Base-by-base conservation (phyloP, 139 green algal genomes). In the Tetraselmis striata region DNA sequence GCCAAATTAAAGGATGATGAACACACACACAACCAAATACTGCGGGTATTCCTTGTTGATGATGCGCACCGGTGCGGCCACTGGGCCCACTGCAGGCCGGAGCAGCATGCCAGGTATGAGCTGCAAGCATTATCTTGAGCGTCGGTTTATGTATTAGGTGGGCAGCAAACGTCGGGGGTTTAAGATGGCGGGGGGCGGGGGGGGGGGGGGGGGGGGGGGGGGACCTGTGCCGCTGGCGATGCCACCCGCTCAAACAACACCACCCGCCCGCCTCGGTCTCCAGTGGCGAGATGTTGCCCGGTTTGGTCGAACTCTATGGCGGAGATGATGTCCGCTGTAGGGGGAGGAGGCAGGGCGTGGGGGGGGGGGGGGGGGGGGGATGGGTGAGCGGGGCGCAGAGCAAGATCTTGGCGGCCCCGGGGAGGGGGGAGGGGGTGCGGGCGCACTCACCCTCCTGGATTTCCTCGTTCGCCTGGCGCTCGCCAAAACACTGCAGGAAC, bases 241-340 rank as follows among this genome's bases (percentile, higher is more conserved):
- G 86, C 86, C 28, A 97, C 88, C 26, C 91, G 78, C 85, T 99
- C 97, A 88, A 99, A 98, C 2, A 99, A 88, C 45, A 99, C 97
- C 1, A 99, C 96, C 0, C 97, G 87, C 0, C 97, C 97, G 26
- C 97, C 97, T 28, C 94, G 88, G 87, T 99, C 97, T 0, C 97
- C 97, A 24, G 97, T 98, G 25, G 97, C 97, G 25, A 99, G 83
- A 82, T 96, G 93, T 31, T 98, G 90, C 1, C 97, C 97, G 82
- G 89, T 90, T 1, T 88, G 76, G 82, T 99, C 95, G 87, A 99
- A 99, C 85, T 99, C 94, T 22, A 99, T 93, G 0, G 97, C 95
- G 2, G 93, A 98, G 45, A 99, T 98, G n/a, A 99, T 96, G 80
- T 99, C 97, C 26, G 95, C 96, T 99, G 96, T 90, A 87, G 32